Evolutionary conservation across 768 basidiomycete genomes (phyloP).

Genomic region (Rubroboletus satanas): DNA sequence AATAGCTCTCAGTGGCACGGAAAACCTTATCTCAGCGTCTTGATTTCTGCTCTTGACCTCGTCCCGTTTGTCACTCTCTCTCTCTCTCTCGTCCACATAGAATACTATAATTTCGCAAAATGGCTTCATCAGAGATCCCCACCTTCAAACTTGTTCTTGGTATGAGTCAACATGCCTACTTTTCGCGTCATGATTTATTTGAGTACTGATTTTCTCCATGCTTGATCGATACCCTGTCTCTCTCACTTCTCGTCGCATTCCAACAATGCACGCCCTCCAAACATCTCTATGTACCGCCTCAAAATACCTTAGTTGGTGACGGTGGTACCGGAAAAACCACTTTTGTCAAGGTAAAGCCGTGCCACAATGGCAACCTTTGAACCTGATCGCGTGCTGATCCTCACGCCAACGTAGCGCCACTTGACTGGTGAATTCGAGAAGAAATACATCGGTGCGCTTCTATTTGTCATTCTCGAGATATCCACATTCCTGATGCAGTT

Average conservation of each 20-base stretch:
- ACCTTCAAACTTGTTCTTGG: constrained; percentile 99
- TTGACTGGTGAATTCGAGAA: constrained; percentile 99
- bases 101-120: constrained; percentile 30
- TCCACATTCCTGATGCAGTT: constrained; percentile 11
- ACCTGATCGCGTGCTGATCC: constrained; percentile 59
- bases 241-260: constrained; percentile 8
- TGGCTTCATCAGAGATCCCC: constrained; percentile 51
- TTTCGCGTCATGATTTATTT: constrained; percentile 5
- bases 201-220: constrained; percentile 26
- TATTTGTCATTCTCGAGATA: constrained; percentile 9
- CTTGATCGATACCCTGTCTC: constrained; percentile 51
- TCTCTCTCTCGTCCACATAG: constrained; percentile 20
- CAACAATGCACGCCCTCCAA: constrained; percentile 5
- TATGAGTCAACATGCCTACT: constrained; percentile 38
- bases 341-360: constrained; percentile 81
- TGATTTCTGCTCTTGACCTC: constrained; percentile 34
- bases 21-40: constrained; percentile 37
- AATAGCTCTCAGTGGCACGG: constrained; percentile 26
- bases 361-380: constrained; percentile 18
- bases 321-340: constrained; percentile 98
- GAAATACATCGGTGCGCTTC: constrained; percentile 89
- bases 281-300: background rate
- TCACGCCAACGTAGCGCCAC: constrained; percentile 64
- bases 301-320: constrained; percentile 68
- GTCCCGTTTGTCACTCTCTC: constrained; percentile 17